Base-by-base conservation (phyloP, 2,329 filamentous ascomycete genomes). In the Exophiala sp. region DNA sequence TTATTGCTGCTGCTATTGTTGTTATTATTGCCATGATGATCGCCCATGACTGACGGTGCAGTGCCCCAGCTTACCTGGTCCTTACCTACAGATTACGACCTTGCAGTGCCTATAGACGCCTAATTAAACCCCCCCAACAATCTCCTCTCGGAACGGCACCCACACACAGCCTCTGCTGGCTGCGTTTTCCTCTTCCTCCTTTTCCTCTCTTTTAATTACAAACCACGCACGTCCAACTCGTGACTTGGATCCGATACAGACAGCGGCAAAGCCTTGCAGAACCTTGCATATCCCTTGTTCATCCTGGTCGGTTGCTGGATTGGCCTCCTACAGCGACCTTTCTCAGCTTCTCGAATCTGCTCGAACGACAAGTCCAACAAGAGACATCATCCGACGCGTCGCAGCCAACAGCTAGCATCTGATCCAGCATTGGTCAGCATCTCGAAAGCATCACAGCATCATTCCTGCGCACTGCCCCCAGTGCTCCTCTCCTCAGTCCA, bases 361-460 rank as follows among this genome's bases (percentile, higher is more conserved):
- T 37, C 34, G 34, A 37, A 18, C 7, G 34, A 37, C 14, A 19
- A 16, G 6, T 13, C 30, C 30, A 11, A 6, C 14, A 13, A 13
- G 14, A 13, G 30, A 34, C 30, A 34, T n/a, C 34, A 18, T 37
- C 34, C 34, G 34, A 37, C 14, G 34, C 14, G 14, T 13, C 4
- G 6, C 34, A 9, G 34, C 34, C 34, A 37, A 19, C 34, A 37
- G 3, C 34, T 37, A 9, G 34, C 34, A 16, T 34, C 34, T 8
- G 14, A 37, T 16, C 5, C 18, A 5, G 34, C 11, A 50, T 50
- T 50, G 47, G 47, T 50, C 47, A 45, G 41, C 47, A 32, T 35
- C 34, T 19, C 11, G 40, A 24, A 41, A 19, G 24, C 47, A 37
- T 18, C n/a, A 37, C 7, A 5, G 14, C 30, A 16, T 27, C 24